Base-by-base conservation (phyloP, 2,329 filamentous ascomycete species). In the Escovopsis sp. region DNA sequence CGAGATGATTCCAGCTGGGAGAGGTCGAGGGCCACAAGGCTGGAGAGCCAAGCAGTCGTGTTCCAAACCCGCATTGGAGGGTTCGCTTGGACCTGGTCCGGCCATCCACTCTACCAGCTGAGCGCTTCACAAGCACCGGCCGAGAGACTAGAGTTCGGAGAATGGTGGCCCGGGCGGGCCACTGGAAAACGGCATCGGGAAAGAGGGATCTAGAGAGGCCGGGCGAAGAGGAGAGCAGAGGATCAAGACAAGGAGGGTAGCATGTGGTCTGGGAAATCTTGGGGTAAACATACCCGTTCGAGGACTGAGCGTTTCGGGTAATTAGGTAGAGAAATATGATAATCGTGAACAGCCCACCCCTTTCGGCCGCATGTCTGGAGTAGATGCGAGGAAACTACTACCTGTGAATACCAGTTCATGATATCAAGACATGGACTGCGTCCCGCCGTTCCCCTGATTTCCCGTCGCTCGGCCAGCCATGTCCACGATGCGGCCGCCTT, bases 181-280 rank as follows among this genome's bases (percentile, higher is more conserved):
- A 12, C 11, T 37, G 35, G 35, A 23, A 15, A 37, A 15, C 23
- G 12, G 23, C 37, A 18, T 30, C 15, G 23, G 19, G 18, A 36
- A 36, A 32, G 37, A 26, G 37, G 15, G 28, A 39, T 28, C 12
- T 28, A 28, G 37, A 39, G 26, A 32, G 26, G n/a, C n/a, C 23
- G 23, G 34, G 8, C 4, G n/a, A 18, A 12, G n/a, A 18, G 34
- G 19, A 23, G 34, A 9, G 19, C 8, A 12, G 28, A 9, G 26
- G 26, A 28, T 45, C 15, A 36, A 41, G 26, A 26, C 30, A 33
- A 34, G 26, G 7, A 10, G 34, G 15, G 28, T 44, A 49, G 45
- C 47, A 53, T 55, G 49, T 54, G 53, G 48, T 53, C 49, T 54
- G 46, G 50, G 38, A 33, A 34, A 37, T 26, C n/a, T 30, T 15